A percentile compares a stretch with the other conserved stretches of the same genome.
These are phyloP conservation scores for Magnaporthales sp. DNA, from an alignment of 2,329 filamentous ascomycete species.

Conservation along the genomic window DNA sequence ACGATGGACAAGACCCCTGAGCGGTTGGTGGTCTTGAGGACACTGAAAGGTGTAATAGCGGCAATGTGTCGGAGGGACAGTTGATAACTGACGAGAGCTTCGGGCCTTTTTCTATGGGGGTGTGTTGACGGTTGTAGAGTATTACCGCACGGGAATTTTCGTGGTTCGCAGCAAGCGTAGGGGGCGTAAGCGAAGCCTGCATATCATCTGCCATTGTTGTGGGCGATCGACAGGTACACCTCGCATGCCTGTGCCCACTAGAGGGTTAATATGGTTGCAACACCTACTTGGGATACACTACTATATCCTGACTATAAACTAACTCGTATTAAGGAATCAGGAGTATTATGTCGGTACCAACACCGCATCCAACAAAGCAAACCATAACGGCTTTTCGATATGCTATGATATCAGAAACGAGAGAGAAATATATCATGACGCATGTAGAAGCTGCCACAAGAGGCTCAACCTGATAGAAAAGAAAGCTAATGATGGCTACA, in stretches of 20 bases:
- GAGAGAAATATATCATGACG: neutral
- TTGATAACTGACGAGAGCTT: neutral
- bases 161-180: neutral
- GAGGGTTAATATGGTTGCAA: neutral
- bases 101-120: too few relatives aligned
- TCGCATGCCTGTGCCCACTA: neutral
- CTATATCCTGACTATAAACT: neutral
- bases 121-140: too few relatives aligned
- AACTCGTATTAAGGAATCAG: neutral
- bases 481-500: neutral
- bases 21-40: neutral
- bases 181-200: neutral
- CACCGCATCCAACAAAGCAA: neutral
- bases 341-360: neutral
- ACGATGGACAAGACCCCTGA: neutral
- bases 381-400: neutral
- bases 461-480: neutral
- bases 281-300: neutral
- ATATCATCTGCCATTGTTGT: neutral
- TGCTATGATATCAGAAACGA: neutral
- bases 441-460: neutral
- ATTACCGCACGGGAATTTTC: neutral
- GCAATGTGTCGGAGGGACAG: neutral
- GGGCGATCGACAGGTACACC: neutral
- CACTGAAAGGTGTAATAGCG: neutral